phyloP scores from a whole-genome alignment of 768 basidiomycete genomes.

The Terana coerulea region DNA sequence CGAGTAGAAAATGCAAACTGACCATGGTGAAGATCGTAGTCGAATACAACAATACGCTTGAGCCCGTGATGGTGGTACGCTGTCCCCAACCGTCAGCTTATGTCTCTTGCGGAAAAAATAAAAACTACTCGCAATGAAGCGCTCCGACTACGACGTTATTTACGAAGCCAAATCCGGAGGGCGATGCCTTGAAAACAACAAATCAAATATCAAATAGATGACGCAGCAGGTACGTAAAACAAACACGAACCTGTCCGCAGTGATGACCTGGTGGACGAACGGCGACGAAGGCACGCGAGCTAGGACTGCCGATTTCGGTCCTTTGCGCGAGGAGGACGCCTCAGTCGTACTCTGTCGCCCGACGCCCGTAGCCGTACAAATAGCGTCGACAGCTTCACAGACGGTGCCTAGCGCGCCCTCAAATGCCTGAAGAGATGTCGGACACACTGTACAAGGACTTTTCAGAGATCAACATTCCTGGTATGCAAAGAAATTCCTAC shows the following conservation, averaged over 20 bases:
- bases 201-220: background rate
- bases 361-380: slow-evolving; percentile 31
- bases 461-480: background rate
- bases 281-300: slow-evolving; percentile 64
- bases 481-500: slow-evolving; percentile 22
- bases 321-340: background rate
- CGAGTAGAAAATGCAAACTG: slow-evolving; percentile 8
- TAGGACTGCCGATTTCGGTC: background rate
- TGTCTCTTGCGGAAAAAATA: background rate
- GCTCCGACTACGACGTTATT: slow-evolving; percentile 91
- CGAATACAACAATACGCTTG: slow-evolving; percentile 78
- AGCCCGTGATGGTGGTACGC: slow-evolving; percentile 79
- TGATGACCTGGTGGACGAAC: slow-evolving; percentile 93
- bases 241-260: slow-evolving; percentile 59
- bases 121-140: slow-evolving; percentile 69
- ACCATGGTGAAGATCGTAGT: slow-evolving; percentile 93
- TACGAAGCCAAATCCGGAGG: slow-evolving; percentile 92
- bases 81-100: slow-evolving; percentile 28
- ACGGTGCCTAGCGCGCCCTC: slow-evolving; percentile 79
- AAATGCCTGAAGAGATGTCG: slow-evolving; percentile 69
- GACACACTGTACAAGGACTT: slow-evolving; percentile 51
- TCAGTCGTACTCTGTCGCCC: background rate
- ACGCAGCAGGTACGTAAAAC: background rate
- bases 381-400: slow-evolving; percentile 81
- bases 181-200: slow-evolving; percentile 28